Percentiles rank a stretch among this genome's conserved stretches.
These are phyloP conservation scores for Kodamaea jinghongensis DNA, from an alignment of 805 yeast species.

Conservation along the genomic window DNA sequence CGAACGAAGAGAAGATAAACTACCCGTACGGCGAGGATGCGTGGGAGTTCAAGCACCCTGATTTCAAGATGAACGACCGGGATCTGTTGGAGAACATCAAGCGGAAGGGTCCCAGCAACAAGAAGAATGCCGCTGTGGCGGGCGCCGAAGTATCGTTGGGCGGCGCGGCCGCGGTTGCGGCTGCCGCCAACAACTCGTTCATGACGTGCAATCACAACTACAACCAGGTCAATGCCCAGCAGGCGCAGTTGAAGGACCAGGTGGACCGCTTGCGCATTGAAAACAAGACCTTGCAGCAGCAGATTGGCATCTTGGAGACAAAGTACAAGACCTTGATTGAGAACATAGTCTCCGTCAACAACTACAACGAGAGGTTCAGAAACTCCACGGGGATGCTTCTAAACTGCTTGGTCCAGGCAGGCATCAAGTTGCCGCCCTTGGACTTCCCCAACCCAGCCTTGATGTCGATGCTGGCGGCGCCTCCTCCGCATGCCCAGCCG, in stretches of 20 bases:
- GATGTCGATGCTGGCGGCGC: conserved; percentile 20
- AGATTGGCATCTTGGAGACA: conserved; percentile 41
- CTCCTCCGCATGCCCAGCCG: conserved; percentile 8
- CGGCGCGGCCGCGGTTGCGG: conserved; percentile 9
- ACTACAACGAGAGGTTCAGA: conserved; percentile 55
- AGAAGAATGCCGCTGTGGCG: conserved; percentile 25
- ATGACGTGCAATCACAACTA: conserved; percentile 7
- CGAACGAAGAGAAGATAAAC: conserved; percentile 54
- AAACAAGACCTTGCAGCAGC: conserved; percentile 31
- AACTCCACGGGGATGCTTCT: conserved; percentile 51
- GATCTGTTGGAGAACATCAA: conserved; percentile 85
- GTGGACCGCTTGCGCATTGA: conserved; percentile 34
- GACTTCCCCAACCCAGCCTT: conserved; percentile 49
- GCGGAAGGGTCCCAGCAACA: conserved; percentile 67
- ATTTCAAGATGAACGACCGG: conserved; percentile 70
- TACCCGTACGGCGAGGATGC: conserved; percentile 70
- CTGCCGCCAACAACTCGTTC: conserved; percentile 1
- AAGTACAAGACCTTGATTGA: conserved; percentile 67
- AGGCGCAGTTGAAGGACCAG: conserved; percentile 25
- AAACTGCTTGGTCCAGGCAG: conserved; percentile 51
- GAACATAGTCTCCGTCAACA: conserved; percentile 54
- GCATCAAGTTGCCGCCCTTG: conserved; percentile 65
- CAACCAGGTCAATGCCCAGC: conserved; percentile 8
- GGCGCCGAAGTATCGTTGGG: not conserved
- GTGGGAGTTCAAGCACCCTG: conserved; percentile 96